phyloP scores from a whole-genome alignment of 139 green algal genomes.

The Chlorella sp. region DNA sequence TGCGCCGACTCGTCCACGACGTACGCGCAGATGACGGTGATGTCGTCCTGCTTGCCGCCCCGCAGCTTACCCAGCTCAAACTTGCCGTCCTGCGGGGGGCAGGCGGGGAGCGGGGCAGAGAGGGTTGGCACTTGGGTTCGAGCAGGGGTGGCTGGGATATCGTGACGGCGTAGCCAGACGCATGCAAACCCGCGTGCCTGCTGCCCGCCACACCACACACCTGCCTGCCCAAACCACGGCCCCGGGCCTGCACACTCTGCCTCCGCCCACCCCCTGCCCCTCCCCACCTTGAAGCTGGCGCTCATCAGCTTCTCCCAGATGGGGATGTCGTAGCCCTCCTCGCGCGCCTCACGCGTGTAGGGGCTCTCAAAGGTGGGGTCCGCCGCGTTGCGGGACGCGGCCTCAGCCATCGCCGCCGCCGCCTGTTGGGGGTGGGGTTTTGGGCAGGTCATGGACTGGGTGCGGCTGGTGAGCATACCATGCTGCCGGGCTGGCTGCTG shows the following conservation, averaged over 20 bases:
- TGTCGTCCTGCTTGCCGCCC: constrained; percentile 86
- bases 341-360: constrained; percentile 75
- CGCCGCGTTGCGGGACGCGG: constrained; percentile 37
- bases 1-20: constrained; percentile 29
- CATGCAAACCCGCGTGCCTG: not conserved
- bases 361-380: constrained; percentile 79
- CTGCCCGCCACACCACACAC: not conserved
- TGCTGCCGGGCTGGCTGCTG: not conserved
- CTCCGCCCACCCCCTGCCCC: not conserved
- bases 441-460: too few species aligned
- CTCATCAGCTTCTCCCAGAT: constrained; percentile 81
- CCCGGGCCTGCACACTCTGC: not conserved
- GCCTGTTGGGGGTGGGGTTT: not conserved
- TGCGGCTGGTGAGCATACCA: not conserved
- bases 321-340: constrained; percentile 76
- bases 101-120: not conserved
- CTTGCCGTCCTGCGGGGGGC: constrained; percentile 62
- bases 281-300: not conserved
- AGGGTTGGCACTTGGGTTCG: not conserved
- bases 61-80: constrained; percentile 68
- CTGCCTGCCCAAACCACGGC: not conserved
- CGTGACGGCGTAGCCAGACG: not conserved
- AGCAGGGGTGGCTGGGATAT: not conserved
- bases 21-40: constrained; percentile 81
- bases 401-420: constrained; percentile 53